Evolutionary conservation across 1,139 yeast species (phyloP).

Genomic region (Yamadazyma songkhlaensis): DNA sequence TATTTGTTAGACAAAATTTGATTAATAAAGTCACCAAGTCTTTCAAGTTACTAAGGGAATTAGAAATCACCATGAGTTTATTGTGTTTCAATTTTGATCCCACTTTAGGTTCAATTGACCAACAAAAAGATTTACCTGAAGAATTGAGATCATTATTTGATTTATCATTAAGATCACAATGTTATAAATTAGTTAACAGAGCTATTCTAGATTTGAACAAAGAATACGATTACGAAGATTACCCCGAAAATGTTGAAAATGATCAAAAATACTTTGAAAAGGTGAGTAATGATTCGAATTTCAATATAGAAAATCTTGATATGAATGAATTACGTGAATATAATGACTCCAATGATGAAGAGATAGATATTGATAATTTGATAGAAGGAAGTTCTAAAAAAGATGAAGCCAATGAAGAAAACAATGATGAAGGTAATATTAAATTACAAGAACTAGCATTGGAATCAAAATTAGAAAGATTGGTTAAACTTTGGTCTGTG

Average conservation of each 20-base stretch:
- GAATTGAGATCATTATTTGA: constrained; percentile 52
- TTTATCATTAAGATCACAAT: constrained; percentile 51
- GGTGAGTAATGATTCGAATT: constrained; percentile 6
- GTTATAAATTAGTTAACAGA: constrained; percentile 59
- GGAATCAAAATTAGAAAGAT: constrained; percentile 51
- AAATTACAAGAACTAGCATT: constrained; percentile 25
- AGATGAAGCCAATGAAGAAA: constrained; percentile 20
- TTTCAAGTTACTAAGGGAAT: constrained; percentile 51
- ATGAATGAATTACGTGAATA: constrained; percentile 9
- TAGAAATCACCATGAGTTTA: constrained; percentile 70
- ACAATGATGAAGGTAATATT: constrained; percentile 24
- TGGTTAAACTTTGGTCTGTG: constrained; percentile 61
- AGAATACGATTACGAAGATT: constrained; percentile 6
- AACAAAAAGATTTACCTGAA: constrained; percentile 48
- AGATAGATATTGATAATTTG: constrained; percentile 11
- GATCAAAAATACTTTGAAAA: constrained; percentile 15
- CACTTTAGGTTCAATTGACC: constrained; percentile 25
- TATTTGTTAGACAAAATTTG: constrained; percentile 60
- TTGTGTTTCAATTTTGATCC: constrained; percentile 53
- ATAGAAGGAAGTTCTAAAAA: constrained; percentile 5
- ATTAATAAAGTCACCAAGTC: constrained; percentile 56
- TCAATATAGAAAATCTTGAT: constrained; percentile 3
- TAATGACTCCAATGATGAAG: constrained; percentile 1
- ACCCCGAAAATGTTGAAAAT: constrained; percentile 10
- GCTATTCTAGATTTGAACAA: constrained; percentile 33